Base-by-base conservation (phyloP, 768 basidiomycete species). In the Lactarius vividus region DNA sequence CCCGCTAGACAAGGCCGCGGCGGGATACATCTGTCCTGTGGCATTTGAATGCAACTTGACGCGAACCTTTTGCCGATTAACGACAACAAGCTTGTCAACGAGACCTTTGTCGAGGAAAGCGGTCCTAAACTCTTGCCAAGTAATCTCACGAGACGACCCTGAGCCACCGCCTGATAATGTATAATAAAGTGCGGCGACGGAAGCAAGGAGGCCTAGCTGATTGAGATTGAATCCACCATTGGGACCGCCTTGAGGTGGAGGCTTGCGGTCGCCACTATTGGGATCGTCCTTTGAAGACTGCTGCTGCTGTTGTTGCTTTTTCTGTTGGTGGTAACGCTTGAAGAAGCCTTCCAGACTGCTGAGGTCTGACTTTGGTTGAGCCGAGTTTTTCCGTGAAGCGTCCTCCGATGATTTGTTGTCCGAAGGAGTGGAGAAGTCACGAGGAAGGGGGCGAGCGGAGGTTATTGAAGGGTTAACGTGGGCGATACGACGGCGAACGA, bases 91-190 rank as follows among this genome's bases (percentile, higher is more conserved):
- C 73, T 88, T 94, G 71, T 98, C 95, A 42, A 99, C 96, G 61
- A 98, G 85, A 52, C 94, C 96, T 74, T 96, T 95, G 77, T 96
- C 91, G 55, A 99, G 88, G 81, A 99, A 94, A 11, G 94, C 94
- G 54, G 93, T 96, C 60, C 95, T 88, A 81, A 99, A 99, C 77
- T 98, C 97, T 78, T 98, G 96, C 96, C 97, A 99, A 69, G 97
- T 99, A 71, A 99, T 98, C 79, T 99, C 97, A 65, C 91, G 86
- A 1, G 89, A 85, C 29, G 79, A 77, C 0, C 78, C 75, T 4
- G 83, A 78, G 0, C 79, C 76, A 44, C 79, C 80, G 33, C 74
- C 73, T 15, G 86, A 83, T 64, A 85, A 80, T 16, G 84, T 83
- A 71, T 88, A 91, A 16, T 89, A 79, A 71, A 89, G 82, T 72